Conservation (phyloP, 2,329 filamentous ascomycete species). For the Grosmannia huntii region DNA sequence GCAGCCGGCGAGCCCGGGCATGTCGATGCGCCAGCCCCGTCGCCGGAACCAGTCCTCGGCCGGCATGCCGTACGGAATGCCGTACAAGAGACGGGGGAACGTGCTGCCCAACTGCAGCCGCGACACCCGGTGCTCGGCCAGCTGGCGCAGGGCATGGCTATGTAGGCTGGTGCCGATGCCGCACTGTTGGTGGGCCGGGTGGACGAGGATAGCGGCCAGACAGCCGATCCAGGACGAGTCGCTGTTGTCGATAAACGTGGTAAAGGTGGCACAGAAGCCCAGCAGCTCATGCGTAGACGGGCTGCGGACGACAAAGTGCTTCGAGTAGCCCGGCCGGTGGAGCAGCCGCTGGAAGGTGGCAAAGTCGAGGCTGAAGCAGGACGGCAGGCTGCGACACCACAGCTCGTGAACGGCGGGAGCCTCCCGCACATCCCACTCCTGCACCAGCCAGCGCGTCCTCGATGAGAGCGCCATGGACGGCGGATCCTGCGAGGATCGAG, state of each 20-base stretch:
- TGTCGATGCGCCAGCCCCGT: constrained; percentile 39
- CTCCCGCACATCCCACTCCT: constrained; percentile 28
- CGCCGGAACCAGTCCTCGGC: constrained; percentile 39
- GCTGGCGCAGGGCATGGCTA: constrained; percentile 33
- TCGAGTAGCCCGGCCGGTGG: constrained; percentile 40
- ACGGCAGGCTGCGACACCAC: constrained; percentile 32
- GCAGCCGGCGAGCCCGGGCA: constrained; percentile 25
- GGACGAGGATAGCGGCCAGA: constrained; percentile 40
- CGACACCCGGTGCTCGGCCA: constrained; percentile 36
- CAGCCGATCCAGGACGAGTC: constrained; percentile 42
- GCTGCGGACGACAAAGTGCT: constrained; percentile 44
- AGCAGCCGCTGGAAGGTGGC: constrained; percentile 32
- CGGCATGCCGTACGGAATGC: constrained; percentile 30
- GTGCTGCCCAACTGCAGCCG: constrained; percentile 44
- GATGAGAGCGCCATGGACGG: constrained; percentile 18
- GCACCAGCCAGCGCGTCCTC: constrained; percentile 27
- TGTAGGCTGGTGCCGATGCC: constrained; percentile 43
- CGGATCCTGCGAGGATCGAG: constrained; percentile 3
- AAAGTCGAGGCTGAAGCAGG: constrained; percentile 31
- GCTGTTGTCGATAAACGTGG: constrained; percentile 40
- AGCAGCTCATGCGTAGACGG: constrained; percentile 29
- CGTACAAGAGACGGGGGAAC: constrained; percentile 45
- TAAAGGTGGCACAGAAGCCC: constrained; percentile 49
- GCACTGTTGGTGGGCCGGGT: constrained; percentile 29
- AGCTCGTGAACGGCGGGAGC: constrained; percentile 28